Base-by-base conservation (phyloP, 306 rosid species). In the Chamaecrista fasciculata region DNA sequence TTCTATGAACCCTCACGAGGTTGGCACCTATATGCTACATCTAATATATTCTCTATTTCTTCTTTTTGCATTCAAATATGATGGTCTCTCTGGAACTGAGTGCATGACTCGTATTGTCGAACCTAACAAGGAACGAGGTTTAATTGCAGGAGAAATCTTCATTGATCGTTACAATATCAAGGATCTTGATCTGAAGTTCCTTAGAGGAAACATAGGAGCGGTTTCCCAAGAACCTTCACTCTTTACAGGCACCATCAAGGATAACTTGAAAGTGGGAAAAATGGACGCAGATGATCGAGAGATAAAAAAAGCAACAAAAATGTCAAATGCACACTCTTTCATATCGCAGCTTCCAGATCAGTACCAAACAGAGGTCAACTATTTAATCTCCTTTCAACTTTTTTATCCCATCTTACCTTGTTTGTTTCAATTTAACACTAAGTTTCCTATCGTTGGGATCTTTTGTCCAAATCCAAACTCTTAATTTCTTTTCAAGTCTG, bases 201-300 rank as follows among this genome's bases (percentile, higher is more conserved):
- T 92, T 20, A 76, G 95, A 70, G 74, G 86, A 48, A 89, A 85
- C 72, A 68, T 87, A 62, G 96, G 96, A 70, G 80, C 80, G 18
- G 97, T 92, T 79, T 87, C 87, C 36, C 96, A 92, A 73, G 97
- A 92, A 67, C 96, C 97, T 21, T 72, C 90, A 42, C 87, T 89
- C 9, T 92, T 87, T 78, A 56, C 84, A 40, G 95, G 95, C 31
- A 89, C 91, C 50, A 84, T 92, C 74, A 77, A 73, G 20, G 95
- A 89, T 64, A 92, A 89, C 69, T 65, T 92, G 79, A 92, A 78
- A 79, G 83, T 87, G 21, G 97, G 97, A 12, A 79, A 87, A 55
- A 77, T 78, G 81, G 83, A 89, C 0, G 96, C 97, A 48, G 76
- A 81, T 73, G 97, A 89, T 65, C 81, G 81, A 58, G 82, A 82